Evolutionary conservation across 352 stramenopile species (phyloP).

Genomic region (Aphanomyces euteiches): DNA sequence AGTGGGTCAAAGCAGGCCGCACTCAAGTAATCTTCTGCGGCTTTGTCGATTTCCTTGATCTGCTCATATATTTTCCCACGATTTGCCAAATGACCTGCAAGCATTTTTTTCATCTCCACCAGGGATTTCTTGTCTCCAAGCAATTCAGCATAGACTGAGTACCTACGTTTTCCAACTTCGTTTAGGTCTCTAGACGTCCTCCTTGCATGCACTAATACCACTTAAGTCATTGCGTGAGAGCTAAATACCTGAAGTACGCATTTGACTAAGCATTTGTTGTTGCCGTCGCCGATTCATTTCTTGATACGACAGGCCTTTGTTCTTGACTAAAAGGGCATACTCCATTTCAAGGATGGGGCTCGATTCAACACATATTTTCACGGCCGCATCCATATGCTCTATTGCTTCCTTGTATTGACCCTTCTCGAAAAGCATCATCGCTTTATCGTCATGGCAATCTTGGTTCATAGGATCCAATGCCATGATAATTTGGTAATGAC

Average conservation of each 20-base stretch:
- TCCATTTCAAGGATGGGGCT: slow-evolving; percentile 26
- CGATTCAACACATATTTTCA: slow-evolving; percentile 21
- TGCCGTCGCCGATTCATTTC: neutral
- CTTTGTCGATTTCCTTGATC: slow-evolving; percentile 43
- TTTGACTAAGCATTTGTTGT: neutral
- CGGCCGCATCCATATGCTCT: slow-evolving; percentile 22
- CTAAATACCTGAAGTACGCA: neutral
- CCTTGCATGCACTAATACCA: too few species aligned
- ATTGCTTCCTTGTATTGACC: slow-evolving; percentile 44
- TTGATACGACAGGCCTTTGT: neutral
- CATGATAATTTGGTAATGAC: slow-evolving; percentile 52
- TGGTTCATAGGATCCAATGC: slow-evolving; percentile 48
- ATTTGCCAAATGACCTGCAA: slow-evolving; percentile 70
- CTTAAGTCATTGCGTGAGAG: neutral
- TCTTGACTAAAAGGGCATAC: slow-evolving; percentile 15
- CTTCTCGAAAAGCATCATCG: slow-evolving; percentile 53
- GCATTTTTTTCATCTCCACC: slow-evolving; percentile 43
- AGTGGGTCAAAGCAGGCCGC: slow-evolving; percentile 64
- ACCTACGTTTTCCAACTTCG: too few species aligned
- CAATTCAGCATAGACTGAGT: neutral
- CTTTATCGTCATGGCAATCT: slow-evolving; percentile 52
- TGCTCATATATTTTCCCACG: slow-evolving; percentile 64
- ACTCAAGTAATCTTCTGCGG: slow-evolving; percentile 54
- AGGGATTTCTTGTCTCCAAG: slow-evolving; percentile 20
- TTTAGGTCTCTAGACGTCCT: too few species aligned